These are phyloP conservation scores for Herpetomonas samuelpessoai DNA, from an alignment of 208 protist species.

Conservation along the genomic window DNA sequence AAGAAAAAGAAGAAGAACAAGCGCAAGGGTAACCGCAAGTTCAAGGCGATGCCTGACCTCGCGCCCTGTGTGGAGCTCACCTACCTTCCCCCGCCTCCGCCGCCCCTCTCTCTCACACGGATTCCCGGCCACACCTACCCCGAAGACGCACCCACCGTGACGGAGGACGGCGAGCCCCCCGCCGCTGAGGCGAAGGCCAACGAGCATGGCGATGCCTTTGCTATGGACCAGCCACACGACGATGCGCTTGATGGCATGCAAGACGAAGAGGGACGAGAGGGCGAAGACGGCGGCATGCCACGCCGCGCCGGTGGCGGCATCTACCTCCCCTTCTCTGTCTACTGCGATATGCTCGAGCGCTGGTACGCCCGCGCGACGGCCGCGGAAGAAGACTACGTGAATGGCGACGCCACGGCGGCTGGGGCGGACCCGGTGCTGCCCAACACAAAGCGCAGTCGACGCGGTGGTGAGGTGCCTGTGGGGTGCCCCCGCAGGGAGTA, in stretches of 20 bases:
- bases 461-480: constrained; percentile 24
- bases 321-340: constrained; percentile 11
- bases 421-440: neutral
- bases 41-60: constrained; percentile 19
- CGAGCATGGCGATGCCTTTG: no score
- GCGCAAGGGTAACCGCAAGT: constrained; percentile 29
- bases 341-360: constrained; percentile 23
- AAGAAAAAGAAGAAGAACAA: constrained; percentile 5
- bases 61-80: constrained; percentile 14
- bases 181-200: neutral
- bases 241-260: neutral
- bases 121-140: neutral
- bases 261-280: neutral
- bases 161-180: neutral
- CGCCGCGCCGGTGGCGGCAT: neutral
- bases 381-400: constrained; percentile 28
- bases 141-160: neutral
- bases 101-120: constrained; percentile 9
- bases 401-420: neutral
- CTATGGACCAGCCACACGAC: no score
- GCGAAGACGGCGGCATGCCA: neutral
- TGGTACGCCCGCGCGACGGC: constrained; percentile 54
- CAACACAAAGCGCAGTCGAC: neutral
- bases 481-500: constrained; percentile 30
- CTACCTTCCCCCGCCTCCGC: constrained; percentile 24